Evolutionary conservation across 371 early-diverging fungal genomes (phyloP).

Genomic region (Lichtheimia hyalospora): DNA sequence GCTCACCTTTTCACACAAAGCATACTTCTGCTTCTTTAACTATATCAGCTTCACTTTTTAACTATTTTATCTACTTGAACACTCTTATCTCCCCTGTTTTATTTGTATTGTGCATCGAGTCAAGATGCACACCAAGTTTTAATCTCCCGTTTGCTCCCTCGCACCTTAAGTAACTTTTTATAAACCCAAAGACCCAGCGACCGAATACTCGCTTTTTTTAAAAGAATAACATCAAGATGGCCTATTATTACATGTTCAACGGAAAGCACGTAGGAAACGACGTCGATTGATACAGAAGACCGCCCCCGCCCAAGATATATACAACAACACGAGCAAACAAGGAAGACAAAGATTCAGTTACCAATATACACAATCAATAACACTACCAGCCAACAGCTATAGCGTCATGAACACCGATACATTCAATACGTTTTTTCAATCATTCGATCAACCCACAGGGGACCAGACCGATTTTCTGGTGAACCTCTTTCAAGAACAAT

Average conservation of each 20-base stretch:
- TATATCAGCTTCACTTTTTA: background rate
- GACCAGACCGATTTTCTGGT: slow-evolving; percentile 12
- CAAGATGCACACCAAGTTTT: slow-evolving; percentile 30
- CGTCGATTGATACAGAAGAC: slow-evolving; percentile 33
- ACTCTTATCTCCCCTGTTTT: background rate
- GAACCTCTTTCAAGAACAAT: slow-evolving; percentile 12
- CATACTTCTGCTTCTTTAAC: background rate
- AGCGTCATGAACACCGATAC: slow-evolving; percentile 12
- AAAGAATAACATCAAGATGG: slow-evolving; percentile 18
- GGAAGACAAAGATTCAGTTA: slow-evolving; percentile 5
- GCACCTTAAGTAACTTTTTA: slow-evolving; percentile 11
- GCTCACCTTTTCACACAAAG: background rate
- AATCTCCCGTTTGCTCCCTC: slow-evolving; percentile 6
- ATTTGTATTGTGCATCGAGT: slow-evolving; percentile 19
- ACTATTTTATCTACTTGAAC: background rate
- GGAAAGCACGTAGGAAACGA: slow-evolving; percentile 38
- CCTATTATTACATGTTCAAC: slow-evolving; percentile 35
- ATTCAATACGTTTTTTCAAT: slow-evolving; percentile 8
- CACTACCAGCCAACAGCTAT: slow-evolving; percentile 5
- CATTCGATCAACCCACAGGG: slow-evolving; percentile 6
- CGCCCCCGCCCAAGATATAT: slow-evolving; percentile 17
- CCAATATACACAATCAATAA: slow-evolving; percentile 1
- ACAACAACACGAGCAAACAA: slow-evolving; percentile 8
- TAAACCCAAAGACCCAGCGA: slow-evolving; percentile 7
- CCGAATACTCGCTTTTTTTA: slow-evolving; percentile 5